Percentiles rank a stretch among this genome's conserved stretches.
Conservation (phyloP, 768 basidiomycete genomes). For the Mycena alexandri region DNA sequence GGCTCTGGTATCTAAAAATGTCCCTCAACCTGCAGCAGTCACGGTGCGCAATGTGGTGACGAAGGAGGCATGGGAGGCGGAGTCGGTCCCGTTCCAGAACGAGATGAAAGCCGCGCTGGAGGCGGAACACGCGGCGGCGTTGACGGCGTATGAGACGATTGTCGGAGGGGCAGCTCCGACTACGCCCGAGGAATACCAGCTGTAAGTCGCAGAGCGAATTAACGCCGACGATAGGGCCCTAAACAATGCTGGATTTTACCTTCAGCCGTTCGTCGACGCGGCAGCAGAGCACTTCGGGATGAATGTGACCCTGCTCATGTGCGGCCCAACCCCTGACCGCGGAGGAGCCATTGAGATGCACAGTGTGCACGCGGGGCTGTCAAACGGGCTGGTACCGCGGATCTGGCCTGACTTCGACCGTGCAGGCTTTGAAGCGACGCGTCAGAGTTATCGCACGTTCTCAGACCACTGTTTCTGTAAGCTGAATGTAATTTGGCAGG, state of each 20-base stretch:
- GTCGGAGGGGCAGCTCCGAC: not conserved
- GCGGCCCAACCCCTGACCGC: not conserved
- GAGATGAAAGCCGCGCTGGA: not conserved
- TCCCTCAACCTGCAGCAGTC: not conserved
- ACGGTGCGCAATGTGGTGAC: not conserved
- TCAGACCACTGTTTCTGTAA: conserved; percentile 5
- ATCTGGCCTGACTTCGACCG: conserved; percentile 13
- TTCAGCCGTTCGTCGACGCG: conserved; percentile 8
- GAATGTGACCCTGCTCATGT: conserved; percentile 4
- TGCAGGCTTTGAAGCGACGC: conserved; percentile 3
- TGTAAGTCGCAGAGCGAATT: no score
- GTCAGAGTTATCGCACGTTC: not conserved
- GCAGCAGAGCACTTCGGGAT: not conserved
- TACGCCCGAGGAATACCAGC: not conserved
- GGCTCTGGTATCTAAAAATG: not conserved
- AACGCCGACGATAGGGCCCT: no score
- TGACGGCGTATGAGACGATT: not conserved
- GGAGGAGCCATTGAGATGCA: conserved; percentile 12
- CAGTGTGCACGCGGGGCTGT: conserved; percentile 5
- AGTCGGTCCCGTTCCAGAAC: not conserved
- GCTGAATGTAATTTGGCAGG: no score
- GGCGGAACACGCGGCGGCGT: not conserved
- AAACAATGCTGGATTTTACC: conserved; percentile 1
- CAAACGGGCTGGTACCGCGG: not conserved
- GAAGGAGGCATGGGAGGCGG: not conserved